Evolutionary conservation across 2,329 filamentous ascomycete genomes (phyloP), one percentile per base, ranked within the genome.

Genomic region (Purpureocillium lavendulum): DNA sequence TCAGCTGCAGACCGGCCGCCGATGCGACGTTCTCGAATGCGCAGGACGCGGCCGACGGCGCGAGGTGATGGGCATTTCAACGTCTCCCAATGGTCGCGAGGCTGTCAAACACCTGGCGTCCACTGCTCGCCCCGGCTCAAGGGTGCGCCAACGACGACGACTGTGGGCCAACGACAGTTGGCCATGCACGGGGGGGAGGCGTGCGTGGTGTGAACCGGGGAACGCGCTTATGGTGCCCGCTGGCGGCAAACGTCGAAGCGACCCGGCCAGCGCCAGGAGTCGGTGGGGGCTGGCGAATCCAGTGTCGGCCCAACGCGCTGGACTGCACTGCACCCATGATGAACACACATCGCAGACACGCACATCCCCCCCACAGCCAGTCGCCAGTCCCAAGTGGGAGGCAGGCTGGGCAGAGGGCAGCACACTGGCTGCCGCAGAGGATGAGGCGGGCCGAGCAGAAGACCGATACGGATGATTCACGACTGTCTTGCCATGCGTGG

Each of bases 211-310:
- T 14, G 15, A 21, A 17, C 24, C 39, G 44, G 21, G 15, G 28
- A 17, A 31, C 39, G 44, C 41, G 44, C 40, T 43, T 46, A 40
- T 43, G 45, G 33, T 28, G 21, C 40, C 31, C 34, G 36, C 17
- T 21, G 5, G 31, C 34, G 30, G 35, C 18, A 15, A 32, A 26
- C 32, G 40, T 37, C 18, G 29, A 37, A 37, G 35, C 35, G 35
- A 36, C 33, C 35, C 30, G 36, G 28, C 21, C 17, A 32, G 30
- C 31, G 26, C 35, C 39, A 33, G 29, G 30, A 44, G 28, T 14
- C 26, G 33, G 48, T 48, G 48, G 49, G 49, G 41, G 48, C 48
- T 48, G 42, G 39, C 41, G 39, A 45, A 26, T 26, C 21, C 21
- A 32, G 36, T 30, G 21, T 38, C 26, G 21, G 26, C 33, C 35